Percentiles rank a stretch among this genome's conserved stretches.
Evolutionary conservation across 768 basidiomycete species (phyloP).

Genomic region (Russula abietina): DNA sequence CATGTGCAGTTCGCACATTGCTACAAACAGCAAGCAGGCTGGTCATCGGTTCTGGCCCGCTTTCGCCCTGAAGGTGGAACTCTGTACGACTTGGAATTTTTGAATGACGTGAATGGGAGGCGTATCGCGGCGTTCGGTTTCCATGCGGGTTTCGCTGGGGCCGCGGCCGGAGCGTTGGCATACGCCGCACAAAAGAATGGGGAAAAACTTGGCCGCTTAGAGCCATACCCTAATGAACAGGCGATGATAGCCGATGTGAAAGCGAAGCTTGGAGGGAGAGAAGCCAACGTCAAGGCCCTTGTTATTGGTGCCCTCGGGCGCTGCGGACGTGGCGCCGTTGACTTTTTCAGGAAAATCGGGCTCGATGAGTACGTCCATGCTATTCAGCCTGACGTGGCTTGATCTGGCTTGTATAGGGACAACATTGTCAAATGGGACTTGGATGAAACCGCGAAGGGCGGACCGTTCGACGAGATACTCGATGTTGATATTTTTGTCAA

Average conservation of each 20-base stretch:
- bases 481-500: conserved; percentile 98
- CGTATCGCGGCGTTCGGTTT: conserved; percentile 98
- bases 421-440: conserved; percentile 98
- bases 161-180: conserved; percentile 84
- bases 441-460: conserved; percentile 93
- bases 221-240: conserved; percentile 77
- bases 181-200: conserved; percentile 60
- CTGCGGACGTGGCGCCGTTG: conserved; percentile 92
- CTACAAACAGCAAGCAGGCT: conserved; percentile 93
- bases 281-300: conserved; percentile 73
- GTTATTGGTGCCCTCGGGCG: conserved; percentile 95
- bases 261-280: conserved; percentile 55
- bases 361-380: conserved; percentile 68
- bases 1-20: conserved; percentile 99
- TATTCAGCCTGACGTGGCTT: not conserved
- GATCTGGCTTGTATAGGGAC: conserved; percentile 44
- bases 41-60: conserved; percentile 78
- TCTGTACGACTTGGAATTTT: conserved; percentile 93
- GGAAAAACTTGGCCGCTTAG: conserved; percentile 55
- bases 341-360: conserved; percentile 94
- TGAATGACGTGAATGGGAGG: conserved; percentile 75
- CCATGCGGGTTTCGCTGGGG: conserved; percentile 98
- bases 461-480: conserved; percentile 91
- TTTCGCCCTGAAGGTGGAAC: conserved; percentile 80
- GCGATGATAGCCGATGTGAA: conserved; percentile 79